Percentiles rank a stretch among this genome's conserved stretches.
These are phyloP conservation scores for Peterozyma toletana DNA, from an alignment of 805 yeast species.

Conservation along the genomic window DNA sequence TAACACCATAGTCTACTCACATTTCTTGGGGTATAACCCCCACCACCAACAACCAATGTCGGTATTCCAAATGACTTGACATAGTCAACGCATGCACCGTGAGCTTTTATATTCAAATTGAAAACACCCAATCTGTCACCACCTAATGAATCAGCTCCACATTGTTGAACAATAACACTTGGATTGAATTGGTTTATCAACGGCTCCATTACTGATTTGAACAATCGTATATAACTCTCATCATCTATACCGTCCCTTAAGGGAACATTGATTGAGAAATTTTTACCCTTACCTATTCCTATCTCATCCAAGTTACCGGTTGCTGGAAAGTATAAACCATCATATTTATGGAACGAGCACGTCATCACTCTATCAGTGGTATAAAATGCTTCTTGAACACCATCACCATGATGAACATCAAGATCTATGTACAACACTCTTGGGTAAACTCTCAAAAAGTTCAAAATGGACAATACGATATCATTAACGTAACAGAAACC, in stretches of 20 bases:
- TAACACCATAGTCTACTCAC: slow-evolving; percentile 94
- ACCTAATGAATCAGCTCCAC: slow-evolving; percentile 95
- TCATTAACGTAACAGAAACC: slow-evolving; percentile 96
- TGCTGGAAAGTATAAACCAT: slow-evolving; percentile 95
- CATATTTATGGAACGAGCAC: slow-evolving; percentile 87
- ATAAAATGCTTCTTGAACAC: slow-evolving; percentile 95
- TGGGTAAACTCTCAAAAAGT: slow-evolving; percentile 81
- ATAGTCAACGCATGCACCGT: slow-evolving; percentile 90
- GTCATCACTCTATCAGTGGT: slow-evolving; percentile 96
- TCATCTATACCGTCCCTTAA: slow-evolving; percentile 94
- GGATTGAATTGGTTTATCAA: slow-evolving; percentile 89
- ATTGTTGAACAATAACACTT: slow-evolving; percentile 88
- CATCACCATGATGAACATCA: slow-evolving; percentile 96
- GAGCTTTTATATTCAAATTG: slow-evolving; percentile 86
- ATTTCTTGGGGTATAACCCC: slow-evolving; percentile 95
- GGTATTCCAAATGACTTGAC: slow-evolving; percentile 88
- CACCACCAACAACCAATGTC: slow-evolving; percentile 90
- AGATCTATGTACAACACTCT: slow-evolving; percentile 91
- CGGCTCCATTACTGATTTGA: slow-evolving; percentile 86
- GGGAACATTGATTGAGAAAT: slow-evolving; percentile 88
- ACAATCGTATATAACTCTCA: slow-evolving; percentile 66
- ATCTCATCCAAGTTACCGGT: slow-evolving; percentile 88
- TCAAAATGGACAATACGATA: slow-evolving; percentile 82
- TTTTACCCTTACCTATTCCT: slow-evolving; percentile 85
- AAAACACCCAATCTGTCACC: slow-evolving; percentile 93